Base-by-base conservation (phyloP, 1,284 basidiomycete genomes). In the Exsudoporus floridanus region DNA sequence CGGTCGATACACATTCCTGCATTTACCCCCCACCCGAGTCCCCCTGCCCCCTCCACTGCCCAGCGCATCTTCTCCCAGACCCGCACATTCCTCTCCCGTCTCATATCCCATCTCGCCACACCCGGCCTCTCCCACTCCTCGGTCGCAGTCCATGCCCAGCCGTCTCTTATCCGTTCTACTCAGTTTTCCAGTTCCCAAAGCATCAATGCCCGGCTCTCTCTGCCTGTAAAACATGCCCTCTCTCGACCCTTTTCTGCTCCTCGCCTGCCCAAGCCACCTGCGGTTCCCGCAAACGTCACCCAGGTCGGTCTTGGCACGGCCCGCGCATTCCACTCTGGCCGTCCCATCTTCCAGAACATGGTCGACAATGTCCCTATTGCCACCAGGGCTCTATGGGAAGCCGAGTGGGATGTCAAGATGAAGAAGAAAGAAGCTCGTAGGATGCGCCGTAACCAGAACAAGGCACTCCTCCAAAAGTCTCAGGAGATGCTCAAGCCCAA, bases 301-400 rank as follows among this genome's bases (percentile, higher is more conserved):
- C 83, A 90, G 55, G 79, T 91, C 23, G 88, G 88, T 8, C 73
- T 91, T 1, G 87, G 86, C 30, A 80, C 79, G 0, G 85, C 84
- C 1, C 75, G 88, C 43, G 88, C 83, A 62, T 91, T 91, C 69
- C 82, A 81, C 27, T 81, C 84, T 5, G 77, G 75, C 7, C 79
- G 86, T 2, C 85, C 88, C 4, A 77, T 90, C 48, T 90, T 91
- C 75, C 83, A 89, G 67, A 83, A 85, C 62, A 66, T 91, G 27
- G 80, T 80, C 2, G 81, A 91, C 66, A 91, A 91, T 64, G 82
- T 89, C 2, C 88, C 88, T 7, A 70, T 91, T 19, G 76, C 80
- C 0, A 81, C 77, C 10, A 79, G 88, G 33, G 81, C 88, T 1
- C 72, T 90, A 34, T 83, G 80, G 65, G 84, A 90, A 67, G 81